Conservation (phyloP, 148 eudicot genomes). For the Spergularia marina region DNA sequence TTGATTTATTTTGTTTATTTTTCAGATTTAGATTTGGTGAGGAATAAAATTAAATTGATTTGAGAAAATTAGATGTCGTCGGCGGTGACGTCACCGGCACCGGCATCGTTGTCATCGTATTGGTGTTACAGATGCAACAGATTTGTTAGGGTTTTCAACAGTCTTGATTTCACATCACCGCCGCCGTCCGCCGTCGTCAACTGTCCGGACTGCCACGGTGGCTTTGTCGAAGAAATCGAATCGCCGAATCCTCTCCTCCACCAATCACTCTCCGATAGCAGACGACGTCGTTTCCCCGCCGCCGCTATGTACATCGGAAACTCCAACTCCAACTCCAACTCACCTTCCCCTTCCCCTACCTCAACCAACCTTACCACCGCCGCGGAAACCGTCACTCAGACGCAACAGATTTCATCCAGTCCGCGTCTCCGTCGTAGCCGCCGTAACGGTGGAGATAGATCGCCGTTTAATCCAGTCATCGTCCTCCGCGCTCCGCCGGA, state of each 20-base stretch:
- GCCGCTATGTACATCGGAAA: conserved; percentile 50
- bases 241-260: conserved; percentile 21
- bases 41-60: neutral
- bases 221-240: conserved; percentile 71
- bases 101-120: conserved; percentile 43
- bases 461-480: conserved; percentile 91
- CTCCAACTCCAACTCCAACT: conserved; percentile 22
- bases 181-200: conserved; percentile 27
- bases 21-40: neutral
- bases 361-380: neutral
- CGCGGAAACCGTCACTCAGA: neutral
- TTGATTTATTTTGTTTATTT: neutral
- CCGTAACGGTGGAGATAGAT: conserved; percentile 64
- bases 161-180: neutral
- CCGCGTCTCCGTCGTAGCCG: conserved; percentile 44
- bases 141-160: conserved; percentile 46
- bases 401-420: conserved; percentile 25
- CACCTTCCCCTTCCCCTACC: conserved; percentile 25
- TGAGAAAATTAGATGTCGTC: conserved; percentile 20
- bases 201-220: conserved; percentile 80
- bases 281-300: conserved; percentile 53
- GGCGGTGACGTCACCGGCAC: conserved; percentile 27
- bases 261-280: conserved; percentile 35
- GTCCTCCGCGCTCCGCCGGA: conserved; percentile 69
- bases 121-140: conserved; percentile 97